Base-by-base conservation (phyloP, 805 yeast genomes). In the Isabelozyma pseudorhagii region DNA sequence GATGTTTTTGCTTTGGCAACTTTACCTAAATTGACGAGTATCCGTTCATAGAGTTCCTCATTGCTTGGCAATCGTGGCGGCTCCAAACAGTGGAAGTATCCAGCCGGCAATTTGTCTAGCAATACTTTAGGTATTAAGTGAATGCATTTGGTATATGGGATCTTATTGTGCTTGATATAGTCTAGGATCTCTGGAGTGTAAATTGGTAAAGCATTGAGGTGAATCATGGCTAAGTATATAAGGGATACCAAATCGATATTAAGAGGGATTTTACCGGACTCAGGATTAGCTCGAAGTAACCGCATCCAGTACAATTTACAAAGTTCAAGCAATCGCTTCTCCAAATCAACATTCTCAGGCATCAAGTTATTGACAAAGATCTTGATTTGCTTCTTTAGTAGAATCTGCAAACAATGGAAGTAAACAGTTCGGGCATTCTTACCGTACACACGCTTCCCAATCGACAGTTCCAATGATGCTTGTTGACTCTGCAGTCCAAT, bases 181-280 rank as follows among this genome's bases (percentile, higher is more conserved):
- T 60, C 55, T 21, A 81, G 57, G 14, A 82, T 61, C 58, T 84
- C 87, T 48, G 66, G 63, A 5, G 77, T 53, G 57, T 78, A 81
- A 1, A 84, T 54, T 0, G 89, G 87, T 17, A 59, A 58, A 28
- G 74, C 51, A 28, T 74, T 69, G 53, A 82, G 55, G 49, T 75
- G 73, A 8, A 78, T 52, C n/a, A 79, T 59, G 2, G 84, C 79
- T 44, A 83, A 49, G 59, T 84, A 85, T 15, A 82, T 64, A 1
- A 84, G 57, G 6, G 75, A 55, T 6, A 69, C 55, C 10, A 62
- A 27, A 52, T 74, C 77, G 27, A 63, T 38, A n/a, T 64, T 51
- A n/a, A 46, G 48, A 8, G 68, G 69, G 28, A 60, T 29, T 10
- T 34, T n/a, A 34, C 8, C 14, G 17, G 8, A 40, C 8, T 17